These are phyloP conservation scores for Crataegus laevigata DNA, from an alignment of 306 rosid genomes.

Conservation along the genomic window DNA sequence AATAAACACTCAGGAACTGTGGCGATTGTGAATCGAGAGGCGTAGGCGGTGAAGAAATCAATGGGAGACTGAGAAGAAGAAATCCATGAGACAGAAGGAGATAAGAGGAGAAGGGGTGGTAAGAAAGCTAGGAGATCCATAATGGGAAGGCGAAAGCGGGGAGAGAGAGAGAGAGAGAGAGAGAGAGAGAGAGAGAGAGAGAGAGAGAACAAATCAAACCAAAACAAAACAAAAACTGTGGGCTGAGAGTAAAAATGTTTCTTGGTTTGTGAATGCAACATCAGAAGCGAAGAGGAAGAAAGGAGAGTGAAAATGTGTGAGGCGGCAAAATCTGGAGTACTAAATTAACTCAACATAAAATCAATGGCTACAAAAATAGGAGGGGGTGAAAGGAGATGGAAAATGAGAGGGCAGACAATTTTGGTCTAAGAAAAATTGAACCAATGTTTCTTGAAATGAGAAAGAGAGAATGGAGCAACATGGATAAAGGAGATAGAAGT, in stretches of 20 bases:
- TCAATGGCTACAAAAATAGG: no score
- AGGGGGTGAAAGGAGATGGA: rapidly evolving
- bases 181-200: neutral
- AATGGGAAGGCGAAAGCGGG: neutral
- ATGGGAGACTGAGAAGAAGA: neutral
- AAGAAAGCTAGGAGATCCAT: slow-evolving; percentile 16
- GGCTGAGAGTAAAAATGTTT: slow-evolving; percentile 12
- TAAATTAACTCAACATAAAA: no score
- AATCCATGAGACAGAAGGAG: neutral
- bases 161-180: neutral
- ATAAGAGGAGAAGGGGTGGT: neutral
- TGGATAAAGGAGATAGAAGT: no score
- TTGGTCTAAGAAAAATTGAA: no score
- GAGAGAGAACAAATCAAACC: neutral
- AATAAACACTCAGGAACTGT: no score
- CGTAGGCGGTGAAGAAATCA: neutral
- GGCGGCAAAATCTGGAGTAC: no score
- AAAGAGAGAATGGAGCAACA: no score
- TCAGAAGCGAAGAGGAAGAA: neutral
- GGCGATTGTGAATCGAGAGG: neutral
- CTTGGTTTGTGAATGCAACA: neutral
- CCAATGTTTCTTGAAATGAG: no score
- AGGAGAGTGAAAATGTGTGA: slow-evolving; percentile 15
- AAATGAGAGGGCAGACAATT: no score
- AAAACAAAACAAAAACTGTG: neutral